These are phyloP conservation scores for Malassezia obtusa DNA, from an alignment of 1,284 basidiomycete species.

Conservation along the genomic window DNA sequence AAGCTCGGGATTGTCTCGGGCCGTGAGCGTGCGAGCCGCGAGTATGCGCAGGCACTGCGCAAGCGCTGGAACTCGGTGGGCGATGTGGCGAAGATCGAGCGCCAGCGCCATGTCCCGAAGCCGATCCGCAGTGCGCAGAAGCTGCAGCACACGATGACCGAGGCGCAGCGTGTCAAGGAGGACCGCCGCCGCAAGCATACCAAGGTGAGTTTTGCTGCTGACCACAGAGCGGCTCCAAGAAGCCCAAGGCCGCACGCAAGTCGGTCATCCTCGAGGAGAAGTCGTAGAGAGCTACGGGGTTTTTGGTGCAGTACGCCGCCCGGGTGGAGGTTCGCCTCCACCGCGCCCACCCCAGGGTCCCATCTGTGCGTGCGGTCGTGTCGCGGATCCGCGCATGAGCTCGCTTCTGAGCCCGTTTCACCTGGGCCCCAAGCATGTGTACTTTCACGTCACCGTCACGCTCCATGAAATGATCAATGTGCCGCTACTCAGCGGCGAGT, in stretches of 20 bases:
- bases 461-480: constrained; percentile 67
- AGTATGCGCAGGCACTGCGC: constrained; percentile 80
- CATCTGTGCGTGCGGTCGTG: too few relatives aligned
- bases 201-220: constrained; percentile 49
- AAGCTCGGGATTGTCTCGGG: constrained; percentile 83
- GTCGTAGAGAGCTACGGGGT: constrained; percentile 15
- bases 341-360: too few relatives aligned
- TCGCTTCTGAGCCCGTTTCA: constrained; percentile 33
- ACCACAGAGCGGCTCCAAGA: constrained; percentile 61
- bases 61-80: constrained; percentile 67
- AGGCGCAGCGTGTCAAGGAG: constrained; percentile 79
- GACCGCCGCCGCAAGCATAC: constrained; percentile 63
- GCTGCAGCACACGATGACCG: constrained; percentile 87
- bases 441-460: constrained; percentile 59
- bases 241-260: constrained; percentile 84
- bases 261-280: constrained; percentile 30
- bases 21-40: constrained; percentile 81
- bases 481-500: constrained; percentile 65
- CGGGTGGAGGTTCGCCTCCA: too few relatives aligned
- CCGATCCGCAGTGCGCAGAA: constrained; percentile 75
- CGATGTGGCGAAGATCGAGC: constrained; percentile 69
- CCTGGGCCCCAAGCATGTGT: constrained; percentile 54
- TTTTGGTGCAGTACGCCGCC: not conserved
- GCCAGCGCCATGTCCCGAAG: constrained; percentile 78
- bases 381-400: constrained; percentile 14